Percentiles rank a stretch among this genome's conserved stretches.
phyloP scores from a whole-genome alignment of 371 early-diverging fungal genomes.

The Mortierella sp. region DNA sequence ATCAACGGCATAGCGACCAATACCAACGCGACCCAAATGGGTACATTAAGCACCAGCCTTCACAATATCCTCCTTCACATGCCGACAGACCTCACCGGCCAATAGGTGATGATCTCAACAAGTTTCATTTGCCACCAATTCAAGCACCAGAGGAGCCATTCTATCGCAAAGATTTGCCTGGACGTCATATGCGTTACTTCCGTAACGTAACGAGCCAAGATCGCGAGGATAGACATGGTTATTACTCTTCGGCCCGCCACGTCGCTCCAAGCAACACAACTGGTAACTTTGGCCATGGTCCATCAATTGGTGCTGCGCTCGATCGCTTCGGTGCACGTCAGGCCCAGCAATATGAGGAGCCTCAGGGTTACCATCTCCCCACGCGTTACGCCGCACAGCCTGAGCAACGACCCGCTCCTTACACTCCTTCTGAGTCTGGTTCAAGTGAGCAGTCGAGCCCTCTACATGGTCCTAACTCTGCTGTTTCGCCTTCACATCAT shows the following conservation, averaged over 20 bases:
- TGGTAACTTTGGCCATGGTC: conserved; percentile 54
- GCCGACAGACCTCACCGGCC: background rate
- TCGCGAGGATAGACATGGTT: conserved; percentile 39
- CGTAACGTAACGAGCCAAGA: conserved; percentile 54
- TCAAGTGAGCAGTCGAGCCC: conserved; percentile 32
- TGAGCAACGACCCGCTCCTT: conserved; percentile 37
- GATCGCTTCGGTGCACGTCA: conserved; percentile 34
- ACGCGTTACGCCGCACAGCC: conserved; percentile 46
- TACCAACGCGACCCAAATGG: conserved; percentile 36
- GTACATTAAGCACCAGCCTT: conserved; percentile 24
- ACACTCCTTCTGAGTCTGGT: conserved; percentile 23
- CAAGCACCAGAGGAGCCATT: conserved; percentile 52
- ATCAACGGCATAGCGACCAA: conserved; percentile 42
- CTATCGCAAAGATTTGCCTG: conserved; percentile 50
- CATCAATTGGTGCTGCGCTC: conserved; percentile 33
- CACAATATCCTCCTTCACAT: background rate
- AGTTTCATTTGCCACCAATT: conserved; percentile 50
- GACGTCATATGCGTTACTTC: conserved; percentile 57
- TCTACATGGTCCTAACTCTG: conserved; percentile 5
- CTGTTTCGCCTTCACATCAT: conserved; percentile 16
- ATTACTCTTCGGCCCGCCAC: conserved; percentile 49
- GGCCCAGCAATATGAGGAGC: conserved; percentile 25
- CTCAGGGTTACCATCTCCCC: conserved; percentile 31
- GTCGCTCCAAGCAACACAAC: conserved; percentile 52
- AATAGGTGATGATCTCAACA: conserved; percentile 17